Evolutionary conservation across 1,284 basidiomycete species (phyloP), one percentile per base, ranked within the genome.

Genomic region (Melampsora larici-populina): DNA sequence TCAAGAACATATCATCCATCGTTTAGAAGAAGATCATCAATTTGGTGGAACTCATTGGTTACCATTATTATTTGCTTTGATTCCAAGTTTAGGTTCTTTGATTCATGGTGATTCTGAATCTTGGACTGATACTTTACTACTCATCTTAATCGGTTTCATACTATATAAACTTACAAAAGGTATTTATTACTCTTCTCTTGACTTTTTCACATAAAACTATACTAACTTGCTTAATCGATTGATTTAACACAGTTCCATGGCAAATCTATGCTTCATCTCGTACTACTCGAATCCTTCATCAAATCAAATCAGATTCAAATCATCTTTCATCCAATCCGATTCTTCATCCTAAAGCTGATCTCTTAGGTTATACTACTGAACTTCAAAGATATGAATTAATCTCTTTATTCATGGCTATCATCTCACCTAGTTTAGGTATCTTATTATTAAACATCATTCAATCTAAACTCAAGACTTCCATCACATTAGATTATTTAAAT

Each of bases 81-180:
- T 73, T 21, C 71, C 71, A 21, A 48, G 48, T 33, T 36, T 73
- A 1, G 71, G 33, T 49, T 62, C 71, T 43, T 49, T 73, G n/a
- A 63, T 73, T 62, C 58, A 73, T 33, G 62, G 62, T 26, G 71
- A 73, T 8, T 62, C 71, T 2, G 71, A 73, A 36, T 46, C 36
- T 36, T 73, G 71, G 71, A 73, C 60, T 21, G 62, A 73, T 64
- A 49, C 31, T 2, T 26, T 73, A 15, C 40, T 73, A 62, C 65
- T 73, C 24, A 40, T 73, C 13, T 51, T 73, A 40, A 51, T 73
- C 71, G 62, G 48, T 31, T 73, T 73, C 71, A 65, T 73, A 17
- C 46, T 73, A 26, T 73, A 64, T 29, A 73, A 73, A 51, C 48
- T 65, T 62, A 46, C 58, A 18, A 43, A 65, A 65, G 71, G 71